Evolutionary conservation across 176 grass and related monocot species (phyloP), one percentile per base, ranked within the genome.

Genomic region (Triticum urartu): DNA sequence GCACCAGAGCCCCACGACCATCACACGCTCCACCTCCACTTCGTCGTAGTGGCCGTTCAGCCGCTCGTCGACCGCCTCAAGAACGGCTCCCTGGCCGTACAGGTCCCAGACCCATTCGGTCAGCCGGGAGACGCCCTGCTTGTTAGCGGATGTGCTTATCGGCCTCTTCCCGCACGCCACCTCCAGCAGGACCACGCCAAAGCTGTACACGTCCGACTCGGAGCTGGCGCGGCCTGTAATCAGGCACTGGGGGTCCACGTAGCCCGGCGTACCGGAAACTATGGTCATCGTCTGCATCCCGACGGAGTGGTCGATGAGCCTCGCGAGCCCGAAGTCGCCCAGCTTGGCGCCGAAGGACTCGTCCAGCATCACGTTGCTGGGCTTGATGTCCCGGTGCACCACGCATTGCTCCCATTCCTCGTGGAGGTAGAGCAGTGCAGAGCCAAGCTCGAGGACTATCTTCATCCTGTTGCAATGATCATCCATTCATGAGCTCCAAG

Each of bases 1-100:
- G n/a, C 92, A 94, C 92, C 89, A 92, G 3, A 94, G 59, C 30
- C 93, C 88, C 4, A 90, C 93, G 5, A 66, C 86, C 86, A 95
- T 81, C 52, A 90, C n/a, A 3, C 85, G 52, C 62, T 81, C 79
- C 68, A 88, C 63, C 78, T 95, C 64, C 3, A 11, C 33, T 1
- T 68, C 86, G 0, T 90, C 88, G 60, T 68, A 86, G 22, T 68
- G 30, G 20, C 84, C 81, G 5, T 38, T 5, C 0, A 95, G 75
- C 43, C 86, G 89, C 62, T 81, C 39, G 30, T 95, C 88, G 6
- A 80, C 88, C 0, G 88, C 90, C 9, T 78, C 88, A 4, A 84
- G 35, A 45, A 89, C 17, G 17, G 3, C 15, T 9, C 62, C 48
- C 32, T 54, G 50, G 7, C 91, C 91, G 6, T 95, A 71, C 1